Conservation (phyloP, 345 rosid genomes). For the Viola odorata region DNA sequence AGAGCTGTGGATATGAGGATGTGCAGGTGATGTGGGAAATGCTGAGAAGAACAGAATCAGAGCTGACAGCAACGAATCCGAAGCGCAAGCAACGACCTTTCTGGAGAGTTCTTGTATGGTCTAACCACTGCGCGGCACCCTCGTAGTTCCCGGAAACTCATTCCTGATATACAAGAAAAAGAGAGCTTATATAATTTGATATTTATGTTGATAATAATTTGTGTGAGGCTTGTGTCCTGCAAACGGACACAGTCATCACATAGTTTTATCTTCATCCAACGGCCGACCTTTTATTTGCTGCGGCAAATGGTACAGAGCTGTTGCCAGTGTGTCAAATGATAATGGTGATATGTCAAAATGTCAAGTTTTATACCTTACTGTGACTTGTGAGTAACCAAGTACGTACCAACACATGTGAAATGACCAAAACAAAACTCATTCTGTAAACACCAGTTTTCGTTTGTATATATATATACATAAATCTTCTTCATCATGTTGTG, state of each 20-base stretch:
- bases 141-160: slow-evolving; percentile 34
- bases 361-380: slow-evolving; percentile 2
- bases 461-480: not conserved
- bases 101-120: slow-evolving; percentile 52
- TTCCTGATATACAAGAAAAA: slow-evolving; percentile 11
- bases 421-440: not conserved
- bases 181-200: not conserved
- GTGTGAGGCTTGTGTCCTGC: slow-evolving; percentile 15
- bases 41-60: slow-evolving; percentile 47
- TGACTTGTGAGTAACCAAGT: slow-evolving; percentile 2
- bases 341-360: not conserved
- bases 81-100: slow-evolving; percentile 47
- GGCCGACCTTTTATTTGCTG: slow-evolving; percentile 27
- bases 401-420: slow-evolving; percentile 7
- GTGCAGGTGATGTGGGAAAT: slow-evolving; percentile 78
- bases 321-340: slow-evolving; percentile 20
- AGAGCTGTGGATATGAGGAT: slow-evolving; percentile 59
- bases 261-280: slow-evolving; percentile 18
- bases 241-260: slow-evolving; percentile 11
- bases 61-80: slow-evolving; percentile 20
- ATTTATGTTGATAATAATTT: slow-evolving; percentile 15
- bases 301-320: slow-evolving; percentile 23
- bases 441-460: slow-evolving; percentile 14
- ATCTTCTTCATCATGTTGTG: no score
- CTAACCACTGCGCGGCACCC: slow-evolving; percentile 37